Evolutionary conservation across 768 basidiomycete genomes (phyloP).

Genomic region (Lentinula aciculospora): DNA sequence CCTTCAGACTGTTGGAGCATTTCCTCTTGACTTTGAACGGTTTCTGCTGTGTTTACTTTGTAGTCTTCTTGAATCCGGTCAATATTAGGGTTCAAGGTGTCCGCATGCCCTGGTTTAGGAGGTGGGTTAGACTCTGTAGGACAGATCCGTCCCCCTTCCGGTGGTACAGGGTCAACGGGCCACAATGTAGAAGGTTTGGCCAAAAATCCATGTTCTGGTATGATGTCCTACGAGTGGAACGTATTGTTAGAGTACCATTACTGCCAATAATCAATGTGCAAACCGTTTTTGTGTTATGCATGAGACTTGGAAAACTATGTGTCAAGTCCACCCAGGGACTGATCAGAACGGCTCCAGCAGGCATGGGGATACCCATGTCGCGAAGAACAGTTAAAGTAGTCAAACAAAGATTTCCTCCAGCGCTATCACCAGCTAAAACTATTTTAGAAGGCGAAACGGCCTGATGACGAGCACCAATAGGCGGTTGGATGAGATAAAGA

Average conservation of each 20-base stretch:
- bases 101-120: conserved; percentile 43
- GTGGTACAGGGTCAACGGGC: conserved; percentile 40
- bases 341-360: conserved; percentile 73
- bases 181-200: conserved; percentile 54
- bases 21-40: conserved; percentile 23
- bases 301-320: conserved; percentile 74
- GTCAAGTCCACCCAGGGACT: conserved; percentile 84
- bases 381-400: conserved; percentile 58
- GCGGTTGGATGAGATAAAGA: conserved; percentile 70
- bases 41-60: conserved; percentile 9
- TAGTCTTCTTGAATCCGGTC: conserved; percentile 19
- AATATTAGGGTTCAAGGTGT: conserved; percentile 34
- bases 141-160: conserved; percentile 27
- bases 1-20: conserved; percentile 19
- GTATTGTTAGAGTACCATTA: neutral
- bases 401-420: conserved; percentile 65
- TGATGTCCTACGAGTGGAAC: conserved; percentile 47
- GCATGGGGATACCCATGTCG: conserved; percentile 63
- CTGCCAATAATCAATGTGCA: conserved; percentile 11
- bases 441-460: conserved; percentile 63
- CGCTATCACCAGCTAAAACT: conserved; percentile 75
- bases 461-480: conserved; percentile 54
- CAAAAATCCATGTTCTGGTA: conserved; percentile 57
- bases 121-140: conserved; percentile 34
- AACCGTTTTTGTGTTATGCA: conserved; percentile 60